phyloP scores from a whole-genome alignment of 1,284 basidiomycete species.

The Ustilago loliicola region DNA sequence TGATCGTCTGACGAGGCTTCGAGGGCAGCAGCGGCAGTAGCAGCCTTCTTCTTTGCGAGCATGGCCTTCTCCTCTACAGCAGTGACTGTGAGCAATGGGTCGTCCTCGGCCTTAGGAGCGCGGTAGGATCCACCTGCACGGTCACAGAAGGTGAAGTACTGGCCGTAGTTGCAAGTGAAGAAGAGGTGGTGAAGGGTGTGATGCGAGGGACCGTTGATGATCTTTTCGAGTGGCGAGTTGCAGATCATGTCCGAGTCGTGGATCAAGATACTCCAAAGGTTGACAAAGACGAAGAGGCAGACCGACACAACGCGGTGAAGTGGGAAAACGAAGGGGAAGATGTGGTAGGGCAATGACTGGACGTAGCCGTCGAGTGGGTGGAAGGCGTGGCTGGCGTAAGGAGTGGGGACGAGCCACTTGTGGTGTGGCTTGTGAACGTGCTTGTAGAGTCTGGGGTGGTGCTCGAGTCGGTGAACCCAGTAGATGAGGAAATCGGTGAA shows the following conservation, averaged over 20 bases:
- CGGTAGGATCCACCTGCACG: slow-evolving; percentile 86
- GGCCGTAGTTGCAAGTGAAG: slow-evolving; percentile 94
- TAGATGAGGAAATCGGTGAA: slow-evolving; percentile 95
- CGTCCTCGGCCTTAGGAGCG: slow-evolving; percentile 83
- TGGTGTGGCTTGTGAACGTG: slow-evolving; percentile 94
- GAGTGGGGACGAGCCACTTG: slow-evolving; percentile 98
- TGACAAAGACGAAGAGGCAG: slow-evolving; percentile 69
- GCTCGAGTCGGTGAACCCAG: slow-evolving; percentile 92
- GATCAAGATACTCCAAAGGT: slow-evolving; percentile 74
- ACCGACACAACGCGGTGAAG: slow-evolving; percentile 75
- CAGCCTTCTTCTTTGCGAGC: slow-evolving; percentile 24
- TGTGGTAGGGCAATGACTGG: slow-evolving; percentile 94
- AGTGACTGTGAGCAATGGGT: slow-evolving; percentile 79
- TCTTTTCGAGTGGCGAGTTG: slow-evolving; percentile 86
- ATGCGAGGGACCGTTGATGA: slow-evolving; percentile 97
- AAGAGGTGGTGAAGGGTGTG: slow-evolving; percentile 96
- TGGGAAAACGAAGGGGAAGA: slow-evolving; percentile 92
- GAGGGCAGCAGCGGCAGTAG: slow-evolving; percentile 3
- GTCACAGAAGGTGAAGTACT: slow-evolving; percentile 97
- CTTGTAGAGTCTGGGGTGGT: slow-evolving; percentile 90
- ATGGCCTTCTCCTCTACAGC: slow-evolving; percentile 32
- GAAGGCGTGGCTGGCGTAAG: slow-evolving; percentile 96
- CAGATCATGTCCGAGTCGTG: slow-evolving; percentile 99
- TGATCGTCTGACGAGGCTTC: slow-evolving; percentile 15
- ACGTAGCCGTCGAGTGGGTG: slow-evolving; percentile 94